Percentiles rank a stretch among this genome's conserved stretches.
These are phyloP conservation scores for Aspergillus vadensis DNA, from an alignment of 2,329 filamentous ascomycete species.

Conservation along the genomic window DNA sequence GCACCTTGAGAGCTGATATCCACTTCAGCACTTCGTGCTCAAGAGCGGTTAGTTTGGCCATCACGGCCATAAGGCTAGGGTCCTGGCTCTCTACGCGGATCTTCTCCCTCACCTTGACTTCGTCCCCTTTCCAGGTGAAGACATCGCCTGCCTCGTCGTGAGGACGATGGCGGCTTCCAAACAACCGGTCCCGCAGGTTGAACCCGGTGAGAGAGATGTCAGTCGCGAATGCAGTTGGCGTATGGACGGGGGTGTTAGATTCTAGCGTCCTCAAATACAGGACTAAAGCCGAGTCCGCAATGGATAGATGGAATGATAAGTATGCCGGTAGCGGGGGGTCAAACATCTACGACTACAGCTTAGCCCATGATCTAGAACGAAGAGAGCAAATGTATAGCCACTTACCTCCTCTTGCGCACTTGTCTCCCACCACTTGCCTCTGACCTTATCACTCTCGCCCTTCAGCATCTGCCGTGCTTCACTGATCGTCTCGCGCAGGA, in stretches of 20 bases:
- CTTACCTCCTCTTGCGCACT: slow-evolving; percentile 60
- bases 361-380: background rate
- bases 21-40: slow-evolving; percentile 71
- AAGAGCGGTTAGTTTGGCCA: slow-evolving; percentile 79
- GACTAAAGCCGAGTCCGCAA: slow-evolving; percentile 71
- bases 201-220: slow-evolving; percentile 64
- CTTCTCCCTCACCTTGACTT: slow-evolving; percentile 88
- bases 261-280: slow-evolving; percentile 71
- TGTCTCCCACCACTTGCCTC: slow-evolving; percentile 58
- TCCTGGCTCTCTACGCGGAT: slow-evolving; percentile 86
- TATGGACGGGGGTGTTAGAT: slow-evolving; percentile 59
- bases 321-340: slow-evolving; percentile 64
- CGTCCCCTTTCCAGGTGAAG: slow-evolving; percentile 68
- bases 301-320: slow-evolving; percentile 71
- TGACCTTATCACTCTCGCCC: slow-evolving; percentile 53
- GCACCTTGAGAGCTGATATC: slow-evolving; percentile 70
- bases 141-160: slow-evolving; percentile 80
- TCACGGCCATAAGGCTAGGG: slow-evolving; percentile 78
- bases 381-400: slow-evolving; percentile 11
- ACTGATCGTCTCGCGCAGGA: slow-evolving; percentile 62
- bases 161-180: slow-evolving; percentile 57
- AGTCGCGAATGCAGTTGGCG: slow-evolving; percentile 67
- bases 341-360: slow-evolving; percentile 49
- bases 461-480: slow-evolving; percentile 63
- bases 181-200: slow-evolving; percentile 59